Evolutionary conservation across 371 early-diverging fungal genomes (phyloP), one percentile per base, ranked within the genome.

Genomic region (Lichtheimia ramosa): DNA sequence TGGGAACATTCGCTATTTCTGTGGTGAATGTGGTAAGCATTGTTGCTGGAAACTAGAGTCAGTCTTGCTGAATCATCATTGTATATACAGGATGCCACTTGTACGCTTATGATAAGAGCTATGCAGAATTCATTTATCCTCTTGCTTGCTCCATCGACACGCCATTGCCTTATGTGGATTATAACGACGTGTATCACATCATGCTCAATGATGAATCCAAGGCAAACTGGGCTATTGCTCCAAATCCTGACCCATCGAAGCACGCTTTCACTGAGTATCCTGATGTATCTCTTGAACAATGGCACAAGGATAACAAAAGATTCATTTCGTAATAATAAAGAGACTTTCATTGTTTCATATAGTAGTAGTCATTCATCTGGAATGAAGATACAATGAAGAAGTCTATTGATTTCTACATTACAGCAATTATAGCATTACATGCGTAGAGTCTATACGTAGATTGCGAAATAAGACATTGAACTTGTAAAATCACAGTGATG

Each of bases 71-170:
- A 43, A 52, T 52, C 5, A 25, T 39, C 20, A 1, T n/a, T 21
- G 5, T 25, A 25, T 21, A 16, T 46, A 21, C 14, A 46, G 49
- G 57, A 3, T 60, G 24, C 2, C 71, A 77, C 43, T 54, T 77
- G 2, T 81, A 74, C 53, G 73, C 71, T n/a, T 73, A 73, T 59
- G 63, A 71, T 48, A 58, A 64, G 25, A 16, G 63, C 27, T 77
- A 52, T 20, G 43, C 59, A 12, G 69, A 81, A 5, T 69, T 5
- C 43, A 68, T 74, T 5, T 81, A 75, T 48, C 78, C 81, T 12
- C 64, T 59, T 55, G 78, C 78, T n/a, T 66, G 70, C 48, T 72
- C 74, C 4, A 81, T 81, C 34, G 81, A 81, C 40, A 77, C 76
- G 0, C 66, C 64, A 5, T 52, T 73, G 51, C 63, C 76, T 46